Conservation (phyloP, 2,329 filamentous ascomycete genomes). For the Aurifilum marmelostoma region DNA sequence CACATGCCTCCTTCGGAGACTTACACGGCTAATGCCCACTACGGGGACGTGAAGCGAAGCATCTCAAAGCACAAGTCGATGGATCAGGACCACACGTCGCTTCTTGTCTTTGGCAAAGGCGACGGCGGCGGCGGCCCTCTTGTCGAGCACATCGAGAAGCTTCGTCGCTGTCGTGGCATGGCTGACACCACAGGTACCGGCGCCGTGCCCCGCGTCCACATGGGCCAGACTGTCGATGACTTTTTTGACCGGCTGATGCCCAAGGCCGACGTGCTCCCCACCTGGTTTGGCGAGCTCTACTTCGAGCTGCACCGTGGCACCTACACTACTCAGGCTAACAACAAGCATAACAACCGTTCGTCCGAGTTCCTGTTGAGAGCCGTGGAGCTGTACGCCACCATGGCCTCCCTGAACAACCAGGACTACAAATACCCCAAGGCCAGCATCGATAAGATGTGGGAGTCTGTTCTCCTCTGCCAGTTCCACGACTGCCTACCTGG, state of each 20-base stretch:
- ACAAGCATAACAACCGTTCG: constrained; percentile 91
- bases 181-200: constrained; percentile 78
- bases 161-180: constrained; percentile 87
- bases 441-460: constrained; percentile 96
- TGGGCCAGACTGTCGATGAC: constrained; percentile 89
- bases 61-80: constrained; percentile 92
- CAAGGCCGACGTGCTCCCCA: constrained; percentile 79
- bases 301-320: constrained; percentile 97
- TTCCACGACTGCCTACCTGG: constrained; percentile 98
- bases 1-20: constrained; percentile 97
- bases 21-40: constrained; percentile 92
- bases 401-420: constrained; percentile 74
- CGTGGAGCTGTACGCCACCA: constrained; percentile 83
- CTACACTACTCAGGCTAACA: constrained; percentile 96
- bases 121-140: constrained; percentile 96
- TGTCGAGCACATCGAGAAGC: constrained; percentile 91
- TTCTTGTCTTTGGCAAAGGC: constrained; percentile 94
- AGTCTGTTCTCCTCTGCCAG: constrained; percentile 86
- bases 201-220: constrained; percentile 77
- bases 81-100: constrained; percentile 86
- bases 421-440: constrained; percentile 90
- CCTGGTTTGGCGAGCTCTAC: constrained; percentile 98
- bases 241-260: constrained; percentile 87
- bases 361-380: constrained; percentile 85
- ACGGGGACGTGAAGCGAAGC: constrained; percentile 90